Percentiles rank a stretch among this genome's conserved stretches.
Evolutionary conservation across 306 rosid species (phyloP).

Genomic region (Psophocarpus tetragonolobus): DNA sequence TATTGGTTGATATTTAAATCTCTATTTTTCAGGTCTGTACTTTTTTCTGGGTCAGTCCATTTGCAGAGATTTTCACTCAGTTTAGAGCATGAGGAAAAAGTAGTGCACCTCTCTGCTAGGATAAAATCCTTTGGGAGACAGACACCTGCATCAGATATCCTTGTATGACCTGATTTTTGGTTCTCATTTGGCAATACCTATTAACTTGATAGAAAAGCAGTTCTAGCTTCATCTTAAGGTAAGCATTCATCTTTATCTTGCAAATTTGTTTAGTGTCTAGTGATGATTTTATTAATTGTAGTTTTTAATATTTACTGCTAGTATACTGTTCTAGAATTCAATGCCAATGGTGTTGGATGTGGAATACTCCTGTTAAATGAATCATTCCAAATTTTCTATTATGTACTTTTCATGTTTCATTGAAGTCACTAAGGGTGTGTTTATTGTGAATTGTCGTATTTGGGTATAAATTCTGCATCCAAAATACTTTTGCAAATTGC

Average conservation of each 20-base stretch:
- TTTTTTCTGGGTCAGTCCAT: constrained; percentile 75
- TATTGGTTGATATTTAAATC: constrained; percentile 31
- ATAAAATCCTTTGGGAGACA: constrained; percentile 7
- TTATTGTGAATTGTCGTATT: neutral
- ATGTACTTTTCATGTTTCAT: constrained; percentile 6
- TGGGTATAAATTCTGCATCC: constrained; percentile 18
- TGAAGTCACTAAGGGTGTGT: constrained; percentile 13
- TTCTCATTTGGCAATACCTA: constrained; percentile 49
- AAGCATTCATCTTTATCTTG: neutral
- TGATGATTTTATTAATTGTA: neutral
- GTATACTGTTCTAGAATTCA: neutral
- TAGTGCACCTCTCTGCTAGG: neutral
- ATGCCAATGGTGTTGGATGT: constrained; percentile 1
- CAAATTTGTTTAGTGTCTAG: neutral
- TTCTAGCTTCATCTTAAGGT: constrained; percentile 72
- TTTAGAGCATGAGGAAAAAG: constrained; percentile 44
- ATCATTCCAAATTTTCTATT: neutral
- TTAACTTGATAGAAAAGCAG: constrained; percentile 56
- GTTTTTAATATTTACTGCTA: constrained; percentile 15
- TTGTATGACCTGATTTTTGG: constrained; percentile 43
- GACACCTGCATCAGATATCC: neutral
- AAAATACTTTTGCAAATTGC: neutral
- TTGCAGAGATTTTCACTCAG: constrained; percentile 62
- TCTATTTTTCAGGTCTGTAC: constrained; percentile 59
- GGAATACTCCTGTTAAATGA: neutral